Evolutionary conservation across 1,284 basidiomycete genomes (phyloP).

Genomic region (Gymnopus androsaceus): DNA sequence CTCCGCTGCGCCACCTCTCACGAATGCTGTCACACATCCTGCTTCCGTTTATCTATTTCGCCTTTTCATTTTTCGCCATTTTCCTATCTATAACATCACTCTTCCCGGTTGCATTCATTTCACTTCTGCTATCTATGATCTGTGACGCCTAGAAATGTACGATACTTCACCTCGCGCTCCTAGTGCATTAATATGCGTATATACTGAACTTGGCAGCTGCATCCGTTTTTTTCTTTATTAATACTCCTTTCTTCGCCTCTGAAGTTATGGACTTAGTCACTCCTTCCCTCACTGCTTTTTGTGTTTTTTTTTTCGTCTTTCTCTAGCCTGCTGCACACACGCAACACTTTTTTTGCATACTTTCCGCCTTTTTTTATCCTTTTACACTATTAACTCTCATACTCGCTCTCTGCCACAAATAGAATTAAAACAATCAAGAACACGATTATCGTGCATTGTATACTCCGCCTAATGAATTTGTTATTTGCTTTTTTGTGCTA

Average conservation of each 20-base stretch:
- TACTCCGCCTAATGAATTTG: not conserved
- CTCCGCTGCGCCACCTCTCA: not conserved
- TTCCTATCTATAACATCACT: not conserved
- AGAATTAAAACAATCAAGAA: not conserved
- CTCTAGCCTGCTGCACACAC: not conserved
- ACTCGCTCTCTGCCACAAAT: not conserved
- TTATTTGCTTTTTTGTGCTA: not conserved
- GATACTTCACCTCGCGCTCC: constrained; percentile 1
- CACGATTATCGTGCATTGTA: not conserved
- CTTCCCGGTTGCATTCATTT: not conserved
- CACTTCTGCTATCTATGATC: not conserved
- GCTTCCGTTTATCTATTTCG: not conserved
- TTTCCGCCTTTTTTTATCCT: not conserved
- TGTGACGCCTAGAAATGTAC: constrained; percentile 1
- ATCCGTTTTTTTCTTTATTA: not conserved
- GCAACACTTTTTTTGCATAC: not conserved
- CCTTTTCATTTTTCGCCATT: not conserved
- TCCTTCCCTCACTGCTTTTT: not conserved
- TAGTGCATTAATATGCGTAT: not conserved
- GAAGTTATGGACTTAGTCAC: too few relatives aligned
- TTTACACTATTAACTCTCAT: not conserved
- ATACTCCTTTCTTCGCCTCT: not conserved
- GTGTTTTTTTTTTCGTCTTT: not conserved
- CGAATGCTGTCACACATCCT: not conserved
- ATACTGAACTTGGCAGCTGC: not conserved